Percentiles rank a stretch among this genome's conserved stretches.
phyloP scores from a whole-genome alignment of 2,329 filamentous ascomycete genomes.

The Botrytis squamosa region DNA sequence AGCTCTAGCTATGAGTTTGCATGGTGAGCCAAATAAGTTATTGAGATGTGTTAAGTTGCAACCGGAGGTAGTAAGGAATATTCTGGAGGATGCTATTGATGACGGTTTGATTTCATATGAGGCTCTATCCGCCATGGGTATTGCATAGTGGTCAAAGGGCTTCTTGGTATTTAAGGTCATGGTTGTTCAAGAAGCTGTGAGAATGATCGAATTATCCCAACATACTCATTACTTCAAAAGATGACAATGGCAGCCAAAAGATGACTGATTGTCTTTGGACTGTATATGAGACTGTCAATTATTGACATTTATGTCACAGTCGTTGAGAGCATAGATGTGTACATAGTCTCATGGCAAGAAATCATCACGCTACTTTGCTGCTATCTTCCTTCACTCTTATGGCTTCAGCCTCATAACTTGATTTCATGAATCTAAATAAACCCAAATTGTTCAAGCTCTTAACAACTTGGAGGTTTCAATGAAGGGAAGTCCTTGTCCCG shows the following conservation, averaged over 20 bases:
- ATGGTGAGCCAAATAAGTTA: constrained; percentile 41
- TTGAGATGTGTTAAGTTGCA: constrained; percentile 17
- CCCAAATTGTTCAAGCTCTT: too few relatives aligned
- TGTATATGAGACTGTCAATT: background rate
- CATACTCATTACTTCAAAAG: background rate
- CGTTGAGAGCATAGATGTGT: background rate
- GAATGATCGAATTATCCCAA: background rate
- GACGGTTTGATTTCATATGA: constrained; percentile 27
- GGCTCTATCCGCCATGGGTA: constrained; percentile 22
- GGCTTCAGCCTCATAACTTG: too few relatives aligned
- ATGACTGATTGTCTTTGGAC: background rate
- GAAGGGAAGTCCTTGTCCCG: background rate
- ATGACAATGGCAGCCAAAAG: background rate
- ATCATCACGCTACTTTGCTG: too few relatives aligned
- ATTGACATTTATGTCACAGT: background rate
- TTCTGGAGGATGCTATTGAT: constrained; percentile 29
- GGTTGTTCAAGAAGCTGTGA: background rate
- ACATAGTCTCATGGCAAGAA: background rate
- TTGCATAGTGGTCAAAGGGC: constrained; percentile 10
- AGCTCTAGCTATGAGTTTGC: constrained; percentile 47
- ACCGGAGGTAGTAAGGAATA: constrained; percentile 1
- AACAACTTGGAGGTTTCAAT: background rate
- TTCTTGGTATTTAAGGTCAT: background rate
- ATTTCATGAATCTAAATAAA: too few relatives aligned
- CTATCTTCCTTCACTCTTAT: too few relatives aligned